phyloP scores from a whole-genome alignment of 1,139 yeast species.

The Tardiomyces digboiensis region DNA sequence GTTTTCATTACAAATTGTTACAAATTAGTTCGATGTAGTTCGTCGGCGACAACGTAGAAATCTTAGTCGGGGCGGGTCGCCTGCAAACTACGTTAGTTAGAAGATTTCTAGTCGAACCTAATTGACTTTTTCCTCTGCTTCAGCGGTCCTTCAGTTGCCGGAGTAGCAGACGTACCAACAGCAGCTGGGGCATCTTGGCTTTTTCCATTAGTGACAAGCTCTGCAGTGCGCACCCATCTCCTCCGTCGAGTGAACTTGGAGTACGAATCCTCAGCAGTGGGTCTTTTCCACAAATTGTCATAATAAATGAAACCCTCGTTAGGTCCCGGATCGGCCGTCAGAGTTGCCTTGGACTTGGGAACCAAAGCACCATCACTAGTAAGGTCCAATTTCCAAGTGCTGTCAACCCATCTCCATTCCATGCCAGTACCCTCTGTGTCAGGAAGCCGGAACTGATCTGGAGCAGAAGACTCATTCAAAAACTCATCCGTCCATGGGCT shows the following conservation, averaged over 20 bases:
- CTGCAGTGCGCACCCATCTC: slow-evolving; percentile 95
- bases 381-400: slow-evolving; percentile 81
- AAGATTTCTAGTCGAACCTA: slow-evolving; percentile 5
- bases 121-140: slow-evolving; percentile 1
- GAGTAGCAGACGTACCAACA: not conserved
- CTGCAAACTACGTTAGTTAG: too few species aligned
- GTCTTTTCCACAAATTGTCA: slow-evolving; percentile 93
- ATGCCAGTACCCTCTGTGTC: slow-evolving; percentile 61
- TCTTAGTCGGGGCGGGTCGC: too few species aligned
- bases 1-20: too few species aligned
- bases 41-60: too few species aligned
- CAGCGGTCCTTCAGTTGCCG: not conserved
- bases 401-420: slow-evolving; percentile 93
- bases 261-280: slow-evolving; percentile 79
- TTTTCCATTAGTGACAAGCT: slow-evolving; percentile 37
- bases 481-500: slow-evolving; percentile 98
- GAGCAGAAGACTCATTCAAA: slow-evolving; percentile 71
- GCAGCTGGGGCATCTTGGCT: not conserved
- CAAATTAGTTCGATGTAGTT: too few species aligned
- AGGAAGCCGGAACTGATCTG: slow-evolving; percentile 73
- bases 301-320: slow-evolving; percentile 85
- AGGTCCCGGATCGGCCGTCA: slow-evolving; percentile 65
- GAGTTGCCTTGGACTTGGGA: slow-evolving; percentile 50
- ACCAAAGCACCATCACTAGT: slow-evolving; percentile 84
- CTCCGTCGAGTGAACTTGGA: slow-evolving; percentile 90